Base-by-base conservation (phyloP, 1,139 yeast species). In the Geotrichum restrictum region DNA sequence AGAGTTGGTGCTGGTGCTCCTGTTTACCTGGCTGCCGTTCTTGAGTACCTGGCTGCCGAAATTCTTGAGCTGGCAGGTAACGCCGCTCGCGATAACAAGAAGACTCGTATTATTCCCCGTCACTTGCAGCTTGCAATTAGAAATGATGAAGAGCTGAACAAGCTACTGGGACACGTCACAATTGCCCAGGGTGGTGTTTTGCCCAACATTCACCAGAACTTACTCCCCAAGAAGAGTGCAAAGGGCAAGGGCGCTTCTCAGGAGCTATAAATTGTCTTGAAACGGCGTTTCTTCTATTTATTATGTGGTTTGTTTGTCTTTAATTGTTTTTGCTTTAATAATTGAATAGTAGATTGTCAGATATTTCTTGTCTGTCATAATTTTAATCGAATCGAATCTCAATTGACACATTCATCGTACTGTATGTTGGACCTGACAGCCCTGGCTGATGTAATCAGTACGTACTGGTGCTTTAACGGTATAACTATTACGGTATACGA, bases 1-100 rank as follows among this genome's bases (percentile, higher is more conserved):
- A 87, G 98, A 81, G 85, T 91, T 69, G 98, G 98, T 82, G 91
- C 97, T 64, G 97, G 96, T 81, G 95, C 95, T 66, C 94, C 94
- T 74, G 94, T 91, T 62, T 91, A 89, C 78, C 80, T 91, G 67
- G 93, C 98, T 63, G 95, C 98, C 48, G 98, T 91, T 56, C 83
- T 91, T 66, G 98, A 91, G 76, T 91, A 91, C 74, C 80, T 91
- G 70, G 91, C 97, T 64, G 97, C 97, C 62, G 98, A 91, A 82
- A 89, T 91, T 62, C 81, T 91, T 66, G 98, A 91, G 78, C 83
- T 91, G 78, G 98, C 98, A 59, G 98, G 98, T 80, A 93, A 91
- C 75, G 98, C 98, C 59, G 97, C 98, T 55, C 88, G 96, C 77
- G 98, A 91, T 72, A 87, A 91, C 83, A 89, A 89, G 79, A 91